Conservation (phyloP, 179 eudicot genomes). For the Patellifolia procumbens region DNA sequence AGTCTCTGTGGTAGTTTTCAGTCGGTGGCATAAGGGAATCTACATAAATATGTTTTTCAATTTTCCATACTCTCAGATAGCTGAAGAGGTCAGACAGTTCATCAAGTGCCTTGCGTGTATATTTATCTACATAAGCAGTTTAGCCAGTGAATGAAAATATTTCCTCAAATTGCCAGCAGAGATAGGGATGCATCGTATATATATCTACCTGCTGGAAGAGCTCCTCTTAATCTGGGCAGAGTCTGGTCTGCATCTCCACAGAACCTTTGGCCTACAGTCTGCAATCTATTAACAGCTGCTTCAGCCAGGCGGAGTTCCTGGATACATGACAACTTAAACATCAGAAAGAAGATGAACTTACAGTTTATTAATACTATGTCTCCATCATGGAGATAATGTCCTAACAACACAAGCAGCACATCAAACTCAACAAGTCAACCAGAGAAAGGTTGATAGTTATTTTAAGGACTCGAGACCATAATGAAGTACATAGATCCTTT, state of each 20-base stretch:
- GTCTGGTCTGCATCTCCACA: slow-evolving; percentile 90
- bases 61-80: slow-evolving; percentile 78
- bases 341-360: slow-evolving; percentile 11
- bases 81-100: slow-evolving; percentile 73
- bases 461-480: background rate
- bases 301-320: slow-evolving; percentile 86
- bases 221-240: slow-evolving; percentile 92
- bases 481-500: too few species aligned
- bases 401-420: background rate
- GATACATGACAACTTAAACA: slow-evolving; percentile 19
- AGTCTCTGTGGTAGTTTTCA: slow-evolving; percentile 77
- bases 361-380: background rate
- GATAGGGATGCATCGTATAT: background rate
- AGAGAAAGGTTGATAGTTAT: background rate
- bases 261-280: slow-evolving; percentile 81
- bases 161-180: background rate
- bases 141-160: background rate
- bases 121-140: slow-evolving; percentile 52
- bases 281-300: slow-evolving; percentile 85
- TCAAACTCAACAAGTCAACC: background rate
- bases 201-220: slow-evolving; percentile 79
- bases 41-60: slow-evolving; percentile 62
- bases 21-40: slow-evolving; percentile 95
- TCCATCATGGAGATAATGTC: background rate
- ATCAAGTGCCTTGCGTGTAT: slow-evolving; percentile 83